A percentile compares a stretch with the other conserved stretches of the same genome.
These are phyloP conservation scores for Saturnispora serradocipensis DNA, from an alignment of 805 yeast genomes.

Conservation along the genomic window DNA sequence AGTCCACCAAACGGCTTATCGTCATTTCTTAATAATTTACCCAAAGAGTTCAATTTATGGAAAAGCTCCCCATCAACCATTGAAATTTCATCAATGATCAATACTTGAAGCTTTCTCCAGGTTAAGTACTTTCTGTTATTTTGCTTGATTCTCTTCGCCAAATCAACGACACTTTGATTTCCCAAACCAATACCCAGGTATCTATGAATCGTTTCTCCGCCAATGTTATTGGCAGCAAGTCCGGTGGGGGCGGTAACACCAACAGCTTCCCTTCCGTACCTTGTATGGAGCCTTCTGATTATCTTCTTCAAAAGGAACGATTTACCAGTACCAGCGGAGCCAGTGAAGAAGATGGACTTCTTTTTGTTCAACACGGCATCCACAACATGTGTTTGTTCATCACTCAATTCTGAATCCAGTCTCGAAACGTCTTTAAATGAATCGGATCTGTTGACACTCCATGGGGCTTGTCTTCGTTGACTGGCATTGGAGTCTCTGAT, in stretches of 20 bases:
- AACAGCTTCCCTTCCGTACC: conserved; percentile 41
- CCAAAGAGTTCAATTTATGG: conserved; percentile 65
- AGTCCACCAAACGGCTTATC: conserved; percentile 85
- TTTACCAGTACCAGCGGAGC: conserved; percentile 86
- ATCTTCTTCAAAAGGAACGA: conserved; percentile 59
- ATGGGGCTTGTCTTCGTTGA: conserved; percentile 7
- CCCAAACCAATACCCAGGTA: conserved; percentile 86
- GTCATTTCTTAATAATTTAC: conserved; percentile 40
- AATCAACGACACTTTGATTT: conserved; percentile 28
- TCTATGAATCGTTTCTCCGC: conserved; percentile 81
- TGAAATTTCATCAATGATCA: conserved; percentile 87
- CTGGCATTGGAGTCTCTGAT: not conserved
- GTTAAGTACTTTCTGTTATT: conserved; percentile 35
- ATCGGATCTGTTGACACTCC: conserved; percentile 5
- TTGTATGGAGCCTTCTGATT: conserved; percentile 40
- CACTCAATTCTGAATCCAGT: conserved; percentile 9
- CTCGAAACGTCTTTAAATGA: conserved; percentile 2
- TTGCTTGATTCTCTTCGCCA: conserved; percentile 41
- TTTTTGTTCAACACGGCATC: conserved; percentile 41
- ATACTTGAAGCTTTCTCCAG: conserved; percentile 63
- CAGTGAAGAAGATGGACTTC: conserved; percentile 61
- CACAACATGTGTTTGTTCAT: conserved; percentile 41
- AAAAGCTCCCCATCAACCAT: conserved; percentile 82
- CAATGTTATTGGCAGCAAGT: conserved; percentile 87
- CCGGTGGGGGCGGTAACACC: conserved; percentile 97